Base-by-base conservation (phyloP, 441 rosid genomes). In the Mallotus repandus region DNA sequence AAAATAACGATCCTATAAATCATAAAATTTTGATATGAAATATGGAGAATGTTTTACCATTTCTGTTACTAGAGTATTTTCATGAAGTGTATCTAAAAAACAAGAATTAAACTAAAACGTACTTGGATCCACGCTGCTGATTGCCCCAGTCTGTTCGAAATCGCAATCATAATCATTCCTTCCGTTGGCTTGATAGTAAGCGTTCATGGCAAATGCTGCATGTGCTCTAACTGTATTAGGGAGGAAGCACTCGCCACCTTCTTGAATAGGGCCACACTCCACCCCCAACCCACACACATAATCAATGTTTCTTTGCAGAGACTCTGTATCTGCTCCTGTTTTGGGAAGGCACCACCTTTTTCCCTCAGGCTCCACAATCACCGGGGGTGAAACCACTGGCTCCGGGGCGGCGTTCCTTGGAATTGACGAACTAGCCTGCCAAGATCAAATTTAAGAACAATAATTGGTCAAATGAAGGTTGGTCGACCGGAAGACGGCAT, bases 161-260 rank as follows among this genome's bases (percentile, higher is more conserved):
- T 86, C 87, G 46, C 94, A 90, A 12, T 86, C 84, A 14, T 74
- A 81, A 25, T 76, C 78, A 63, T 80, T 74, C 76, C 78, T 84
- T 29, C 83, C 89, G 43, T 71, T 79, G 15, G 91, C 79, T 73
- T 89, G 92, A 71, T 85, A 88, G 74, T 82, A 93, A 63, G 76
- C 74, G 67, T 89, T 91, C 97, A 88, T 91, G 56, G 97, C 89
- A 41, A 71, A 89, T 6, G 91, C 88, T 0, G 92, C 88, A 52
- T 91, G 93, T 66, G 89, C 92, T 60, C 82, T 82, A 3, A 88
- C 88, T 0, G 92, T 88, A 25, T 87, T 83, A 0, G 97, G 94
- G 0, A 82, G 18, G 55, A 82, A 91, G 84, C 92, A 91, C 21
- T 77, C 22, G 19, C 92, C 89, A 11, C 65, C 81, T 59, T 72